Evolutionary conservation across 2,329 filamentous ascomycete species (phyloP).

Genomic region (Pestalotiopsis sp.): DNA sequence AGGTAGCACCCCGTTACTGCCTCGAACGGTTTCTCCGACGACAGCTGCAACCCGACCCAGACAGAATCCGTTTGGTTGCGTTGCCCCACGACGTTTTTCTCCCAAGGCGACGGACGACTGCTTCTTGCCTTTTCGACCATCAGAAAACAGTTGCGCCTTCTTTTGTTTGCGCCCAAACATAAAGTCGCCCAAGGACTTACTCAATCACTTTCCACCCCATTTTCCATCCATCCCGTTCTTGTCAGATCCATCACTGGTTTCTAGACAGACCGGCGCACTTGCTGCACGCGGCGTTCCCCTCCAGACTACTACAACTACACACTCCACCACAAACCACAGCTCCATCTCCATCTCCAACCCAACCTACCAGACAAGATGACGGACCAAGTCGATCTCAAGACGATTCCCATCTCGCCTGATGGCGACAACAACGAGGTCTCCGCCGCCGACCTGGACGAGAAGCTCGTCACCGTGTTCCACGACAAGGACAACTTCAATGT

Average conservation of each 20-base stretch:
- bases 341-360: not conserved
- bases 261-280: not conserved
- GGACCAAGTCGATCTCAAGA: constrained; percentile 67
- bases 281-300: not conserved
- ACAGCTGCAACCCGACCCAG: not conserved
- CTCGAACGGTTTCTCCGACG: constrained; percentile 1
- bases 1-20: not conserved
- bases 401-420: constrained; percentile 67
- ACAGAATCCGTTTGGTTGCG: not conserved
- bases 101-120: not conserved
- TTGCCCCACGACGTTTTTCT: constrained; percentile 9
- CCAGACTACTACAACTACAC: not conserved
- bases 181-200: not conserved
- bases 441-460: constrained; percentile 50
- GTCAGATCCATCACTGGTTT: not conserved
- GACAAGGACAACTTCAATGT: constrained; percentile 99
- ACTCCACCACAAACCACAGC: not conserved
- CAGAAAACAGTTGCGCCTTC: constrained; percentile 5
- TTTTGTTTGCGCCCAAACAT: not conserved
- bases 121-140: not conserved
- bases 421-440: constrained; percentile 56
- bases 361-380: constrained; percentile 37
- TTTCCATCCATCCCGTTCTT: not conserved
- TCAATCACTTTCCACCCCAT: not conserved
- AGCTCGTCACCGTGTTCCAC: constrained; percentile 93